These are phyloP conservation scores for Saturnispora bothae DNA, from an alignment of 805 yeast genomes.

Conservation along the genomic window DNA sequence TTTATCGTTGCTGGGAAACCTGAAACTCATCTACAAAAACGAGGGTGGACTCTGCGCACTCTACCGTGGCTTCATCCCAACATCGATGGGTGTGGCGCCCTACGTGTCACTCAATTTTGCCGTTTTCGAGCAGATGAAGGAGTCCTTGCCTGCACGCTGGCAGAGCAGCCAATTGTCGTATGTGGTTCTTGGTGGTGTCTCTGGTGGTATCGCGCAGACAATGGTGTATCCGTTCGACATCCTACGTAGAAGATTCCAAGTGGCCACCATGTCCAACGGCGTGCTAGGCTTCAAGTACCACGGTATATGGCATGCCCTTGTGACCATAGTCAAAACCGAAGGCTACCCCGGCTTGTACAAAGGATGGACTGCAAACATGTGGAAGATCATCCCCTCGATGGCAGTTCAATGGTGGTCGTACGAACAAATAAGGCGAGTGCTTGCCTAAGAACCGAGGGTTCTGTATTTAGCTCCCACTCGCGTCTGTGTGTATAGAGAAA, in stretches of 20 bases:
- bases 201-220: constrained; percentile 87
- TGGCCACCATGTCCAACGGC: constrained; percentile 66
- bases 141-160: constrained; percentile 16
- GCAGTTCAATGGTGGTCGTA: constrained; percentile 89
- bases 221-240: constrained; percentile 87
- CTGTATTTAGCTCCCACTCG: too few relatives aligned
- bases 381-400: constrained; percentile 90
- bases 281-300: constrained; percentile 75
- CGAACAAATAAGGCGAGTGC: constrained; percentile 53
- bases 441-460: neutral
- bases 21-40: constrained; percentile 45
- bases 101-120: constrained; percentile 91
- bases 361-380: constrained; percentile 69
- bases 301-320: constrained; percentile 66
- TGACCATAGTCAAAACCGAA: constrained; percentile 58
- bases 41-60: constrained; percentile 81
- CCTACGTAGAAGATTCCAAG: constrained; percentile 83
- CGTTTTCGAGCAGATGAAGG: constrained; percentile 74
- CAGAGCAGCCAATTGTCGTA: constrained; percentile 25
- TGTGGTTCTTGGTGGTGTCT: constrained; percentile 60
- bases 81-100: constrained; percentile 90
- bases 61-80: constrained; percentile 83
- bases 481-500: too few relatives aligned
- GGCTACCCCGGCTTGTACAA: constrained; percentile 66
- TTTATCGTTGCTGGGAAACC: constrained; percentile 59